A percentile compares a stretch with the other conserved stretches of the same genome.
These are phyloP conservation scores for Achaetomiella virescens DNA, from an alignment of 495 filamentous ascomycete genomes.

Conservation along the genomic window DNA sequence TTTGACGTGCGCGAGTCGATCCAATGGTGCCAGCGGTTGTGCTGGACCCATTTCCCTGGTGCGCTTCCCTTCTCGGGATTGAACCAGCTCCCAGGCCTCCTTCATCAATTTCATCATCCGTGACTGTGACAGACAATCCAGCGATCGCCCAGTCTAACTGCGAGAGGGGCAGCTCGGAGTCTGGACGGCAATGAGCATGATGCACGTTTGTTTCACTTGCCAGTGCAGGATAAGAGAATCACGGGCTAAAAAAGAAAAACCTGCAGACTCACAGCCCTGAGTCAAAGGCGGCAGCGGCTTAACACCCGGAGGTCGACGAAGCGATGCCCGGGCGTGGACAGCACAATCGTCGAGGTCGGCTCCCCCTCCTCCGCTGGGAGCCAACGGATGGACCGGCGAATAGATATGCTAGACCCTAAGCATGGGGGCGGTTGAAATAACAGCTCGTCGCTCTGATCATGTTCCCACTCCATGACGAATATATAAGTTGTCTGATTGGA, in stretches of 20 bases:
- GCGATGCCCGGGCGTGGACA: slow-evolving; percentile 42
- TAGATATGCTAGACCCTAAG: slow-evolving; percentile 37
- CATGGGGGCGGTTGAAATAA: no score
- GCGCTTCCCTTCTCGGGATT: not conserved
- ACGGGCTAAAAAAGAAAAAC: not conserved
- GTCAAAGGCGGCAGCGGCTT: not conserved
- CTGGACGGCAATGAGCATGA: not conserved
- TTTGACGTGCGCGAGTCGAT: slow-evolving; percentile 40
- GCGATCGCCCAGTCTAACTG: slow-evolving; percentile 50
- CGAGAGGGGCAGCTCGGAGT: slow-evolving; percentile 7
- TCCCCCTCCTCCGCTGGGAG: slow-evolving; percentile 34
- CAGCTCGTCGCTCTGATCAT: no score
- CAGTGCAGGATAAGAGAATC: not conserved
- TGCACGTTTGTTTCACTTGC: not conserved
- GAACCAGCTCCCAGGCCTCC: not conserved
- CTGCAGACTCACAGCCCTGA: not conserved
- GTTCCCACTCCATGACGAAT: no score
- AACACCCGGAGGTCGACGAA: slow-evolving; percentile 49
- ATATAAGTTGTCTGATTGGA: no score
- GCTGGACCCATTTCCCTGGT: slow-evolving; percentile 11
- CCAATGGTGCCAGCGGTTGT: slow-evolving; percentile 47
- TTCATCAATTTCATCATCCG: not conserved
- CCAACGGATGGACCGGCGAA: slow-evolving; percentile 39
- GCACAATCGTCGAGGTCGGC: slow-evolving; percentile 40
- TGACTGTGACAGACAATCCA: slow-evolving; percentile 34